phyloP scores from a whole-genome alignment of 1,139 yeast species.

The Hemisphaericaspora lyxosophila region DNA sequence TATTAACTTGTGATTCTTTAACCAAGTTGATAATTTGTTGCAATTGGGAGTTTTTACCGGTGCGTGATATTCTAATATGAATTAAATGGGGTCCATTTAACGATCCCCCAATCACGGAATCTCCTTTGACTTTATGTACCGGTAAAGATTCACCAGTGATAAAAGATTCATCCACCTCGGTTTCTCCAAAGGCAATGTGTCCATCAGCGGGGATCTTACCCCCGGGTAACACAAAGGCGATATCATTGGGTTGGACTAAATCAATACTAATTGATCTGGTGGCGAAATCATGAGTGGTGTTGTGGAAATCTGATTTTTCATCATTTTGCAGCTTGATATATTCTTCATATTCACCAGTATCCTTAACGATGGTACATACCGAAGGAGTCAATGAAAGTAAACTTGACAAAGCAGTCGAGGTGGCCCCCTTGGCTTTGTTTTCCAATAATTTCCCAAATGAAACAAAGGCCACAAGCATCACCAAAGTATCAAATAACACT shows the following conservation, averaged over 20 bases:
- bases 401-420: constrained; percentile 82
- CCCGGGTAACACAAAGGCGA: constrained; percentile 81
- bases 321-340: constrained; percentile 14
- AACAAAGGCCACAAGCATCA: constrained; percentile 81
- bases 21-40: constrained; percentile 85
- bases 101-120: constrained; percentile 82
- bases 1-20: constrained; percentile 82
- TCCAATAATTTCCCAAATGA: constrained; percentile 89
- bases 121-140: constrained; percentile 59
- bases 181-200: constrained; percentile 65
- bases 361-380: constrained; percentile 61
- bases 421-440: constrained; percentile 89
- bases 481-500: constrained; percentile 82
- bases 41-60: constrained; percentile 84
- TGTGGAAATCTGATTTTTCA: constrained; percentile 5
- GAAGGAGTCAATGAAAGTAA: constrained; percentile 81
- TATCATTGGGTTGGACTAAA: constrained; percentile 72
- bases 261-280: constrained; percentile 60
- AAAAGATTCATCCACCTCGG: constrained; percentile 84
- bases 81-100: constrained; percentile 78
- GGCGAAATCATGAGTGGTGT: constrained; percentile 17
- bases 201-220: constrained; percentile 94
- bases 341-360: constrained; percentile 29
- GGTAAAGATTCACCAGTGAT: constrained; percentile 90
- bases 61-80: constrained; percentile 62